phyloP scores from a whole-genome alignment of 129 eudicot species.

The Ambrosia artemisiifolia region DNA sequence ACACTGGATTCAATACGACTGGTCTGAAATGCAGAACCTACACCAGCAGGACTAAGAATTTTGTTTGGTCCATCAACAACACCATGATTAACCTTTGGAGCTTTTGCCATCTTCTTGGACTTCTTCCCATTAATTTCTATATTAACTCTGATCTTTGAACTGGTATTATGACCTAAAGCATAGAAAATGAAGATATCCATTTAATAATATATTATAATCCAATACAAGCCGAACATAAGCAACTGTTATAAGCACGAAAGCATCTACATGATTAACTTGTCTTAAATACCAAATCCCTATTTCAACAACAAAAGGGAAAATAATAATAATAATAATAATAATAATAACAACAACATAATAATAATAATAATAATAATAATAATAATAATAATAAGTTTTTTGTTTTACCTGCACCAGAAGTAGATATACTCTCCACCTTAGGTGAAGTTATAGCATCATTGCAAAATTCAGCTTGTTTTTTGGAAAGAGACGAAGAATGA shows the following conservation, averaged over 20 bases:
- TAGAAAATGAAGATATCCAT: conserved; percentile 17
- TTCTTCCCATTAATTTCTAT: conserved; percentile 45
- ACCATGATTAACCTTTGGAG: conserved; percentile 38
- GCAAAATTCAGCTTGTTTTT: conserved; percentile 26
- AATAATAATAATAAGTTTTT: too few species aligned
- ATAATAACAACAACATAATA: too few species aligned
- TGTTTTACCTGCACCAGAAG: conserved; percentile 32
- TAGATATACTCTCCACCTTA: conserved; percentile 26
- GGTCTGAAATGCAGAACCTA: conserved; percentile 20
- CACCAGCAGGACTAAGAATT: conserved; percentile 30
- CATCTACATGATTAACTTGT: conserved; percentile 7
- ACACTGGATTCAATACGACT: conserved; percentile 17
- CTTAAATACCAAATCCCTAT: conserved; percentile 4
- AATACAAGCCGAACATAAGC: conserved; percentile 10
- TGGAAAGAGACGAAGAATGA: conserved; percentile 22
- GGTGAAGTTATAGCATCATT: conserved; percentile 24
- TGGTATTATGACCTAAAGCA: conserved; percentile 24
- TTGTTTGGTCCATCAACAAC: conserved; percentile 25
- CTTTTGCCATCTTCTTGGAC: conserved; percentile 33
- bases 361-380: too few species aligned
- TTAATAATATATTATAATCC: not conserved
- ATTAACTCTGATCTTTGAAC: conserved; percentile 25
- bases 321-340: not conserved
- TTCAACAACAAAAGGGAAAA: conserved; percentile 6
- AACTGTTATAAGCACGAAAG: conserved; percentile 20